These are phyloP conservation scores for Meyerozyma guilliermondii DNA, from an alignment of 1,139 yeast genomes.

Conservation along the genomic window DNA sequence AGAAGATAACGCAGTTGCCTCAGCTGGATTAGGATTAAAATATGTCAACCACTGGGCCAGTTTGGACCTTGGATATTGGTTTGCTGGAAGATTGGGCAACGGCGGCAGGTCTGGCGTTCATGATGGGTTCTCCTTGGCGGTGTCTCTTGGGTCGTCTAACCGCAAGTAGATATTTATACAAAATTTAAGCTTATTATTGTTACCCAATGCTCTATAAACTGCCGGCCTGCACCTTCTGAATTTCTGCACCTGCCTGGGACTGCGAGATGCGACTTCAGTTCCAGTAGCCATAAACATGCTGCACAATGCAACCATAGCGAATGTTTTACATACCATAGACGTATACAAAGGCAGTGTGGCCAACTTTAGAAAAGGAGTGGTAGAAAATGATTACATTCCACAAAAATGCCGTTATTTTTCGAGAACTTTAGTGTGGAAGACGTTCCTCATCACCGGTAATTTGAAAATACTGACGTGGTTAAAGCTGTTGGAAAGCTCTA, in stretches of 20 bases:
- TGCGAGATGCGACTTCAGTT: background rate
- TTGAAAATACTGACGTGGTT: conserved; percentile 36
- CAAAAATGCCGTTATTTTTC: conserved; percentile 18
- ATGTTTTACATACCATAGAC: conserved; percentile 34
- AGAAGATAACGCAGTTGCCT: conserved; percentile 20
- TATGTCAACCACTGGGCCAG: conserved; percentile 43
- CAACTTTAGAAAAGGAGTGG: conserved; percentile 26
- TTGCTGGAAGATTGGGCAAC: conserved; percentile 26
- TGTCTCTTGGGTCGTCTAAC: conserved; percentile 42
- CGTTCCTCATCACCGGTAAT: conserved; percentile 32
- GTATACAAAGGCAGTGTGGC: conserved; percentile 31
- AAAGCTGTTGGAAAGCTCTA: conserved; percentile 21
- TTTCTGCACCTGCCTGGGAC: too few relatives aligned
- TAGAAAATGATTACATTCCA: conserved; percentile 29
- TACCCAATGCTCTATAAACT: background rate
- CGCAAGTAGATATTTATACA: conserved; percentile 4
- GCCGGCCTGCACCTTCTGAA: conserved; percentile 1
- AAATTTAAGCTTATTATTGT: too few relatives aligned
- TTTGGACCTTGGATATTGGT: conserved; percentile 43
- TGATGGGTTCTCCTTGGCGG: conserved; percentile 44
- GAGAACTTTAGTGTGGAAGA: conserved; percentile 37
- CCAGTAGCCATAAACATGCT: background rate
- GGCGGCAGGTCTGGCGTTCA: conserved; percentile 26
- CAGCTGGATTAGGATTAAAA: conserved; percentile 40
- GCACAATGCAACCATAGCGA: conserved; percentile 31